Base-by-base conservation (phyloP, 257 asterid genomes). In the Scutellaria baicalensis region DNA sequence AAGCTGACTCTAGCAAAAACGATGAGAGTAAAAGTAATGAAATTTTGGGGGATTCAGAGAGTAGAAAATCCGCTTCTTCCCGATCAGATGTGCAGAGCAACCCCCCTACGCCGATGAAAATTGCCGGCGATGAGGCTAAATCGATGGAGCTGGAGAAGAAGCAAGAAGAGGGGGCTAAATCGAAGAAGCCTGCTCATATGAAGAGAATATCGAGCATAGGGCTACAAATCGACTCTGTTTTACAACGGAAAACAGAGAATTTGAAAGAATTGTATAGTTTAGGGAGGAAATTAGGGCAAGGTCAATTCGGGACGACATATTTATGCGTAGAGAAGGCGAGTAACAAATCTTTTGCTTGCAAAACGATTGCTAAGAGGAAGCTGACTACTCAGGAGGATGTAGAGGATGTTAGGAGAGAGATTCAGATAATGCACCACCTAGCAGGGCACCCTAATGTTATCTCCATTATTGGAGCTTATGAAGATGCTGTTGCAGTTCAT, bases 361-460 rank as follows among this genome's bases (percentile, higher is more conserved):
- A 82, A 76, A 76, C 87, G 3, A 82, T 82, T 38, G 80, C 84
- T 48, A 82, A 82, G 76, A 79, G 87, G 73, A 82, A 82, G 68
- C 56, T 82, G 40, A 67, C 72, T 20, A 82, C 80, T 4, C 74
- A 78, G 76, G 87, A 82, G 48, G 87, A 82, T 64, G 87, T 82
- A 31, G 87, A 82, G 61, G 87, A 79, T 77, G 87, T 82, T 33
- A 74, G 87, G 77, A 82, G 84, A 77, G 87, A 82, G 21, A 82
- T 82, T 14, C 84, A 82, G 84, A 82, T 82, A 74, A 70, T 82
- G 87, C 87, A 82, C 71, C 87, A 82, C 69, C 20, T 82, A 50
- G 78, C 84, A 17, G 87, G 84, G 12, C 84, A 82, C 52, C 84
- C 81, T 8, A 82, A 82, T 61, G 77, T 82, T 42, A 80, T 82